Percentiles rank a stretch among this genome's conserved stretches.
Evolutionary conservation across 2,329 filamentous ascomycete genomes (phyloP).

Genomic region (Phialophora tarda): DNA sequence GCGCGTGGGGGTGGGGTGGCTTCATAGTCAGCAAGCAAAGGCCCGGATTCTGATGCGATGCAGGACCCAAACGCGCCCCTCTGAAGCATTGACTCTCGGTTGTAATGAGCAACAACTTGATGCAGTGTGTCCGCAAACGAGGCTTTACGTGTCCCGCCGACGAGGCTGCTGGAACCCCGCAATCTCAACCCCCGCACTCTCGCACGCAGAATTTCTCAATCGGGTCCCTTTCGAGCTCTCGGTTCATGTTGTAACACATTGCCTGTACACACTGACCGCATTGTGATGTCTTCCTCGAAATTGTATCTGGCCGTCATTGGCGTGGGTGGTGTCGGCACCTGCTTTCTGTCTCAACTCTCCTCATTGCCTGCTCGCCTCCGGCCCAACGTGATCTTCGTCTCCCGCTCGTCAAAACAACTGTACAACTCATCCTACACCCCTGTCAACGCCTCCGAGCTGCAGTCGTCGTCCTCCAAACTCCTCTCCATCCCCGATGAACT

Average conservation of each 20-base stretch:
- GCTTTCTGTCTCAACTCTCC: slow-evolving; percentile 83
- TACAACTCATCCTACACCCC: slow-evolving; percentile 66
- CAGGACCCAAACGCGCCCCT: background rate
- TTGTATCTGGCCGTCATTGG: slow-evolving; percentile 60
- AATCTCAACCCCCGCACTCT: background rate
- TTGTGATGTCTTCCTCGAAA: slow-evolving; percentile 28
- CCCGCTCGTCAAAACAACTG: slow-evolving; percentile 82
- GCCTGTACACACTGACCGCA: background rate
- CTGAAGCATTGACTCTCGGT: background rate
- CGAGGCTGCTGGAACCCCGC: background rate
- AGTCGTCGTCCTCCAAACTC: slow-evolving; percentile 67
- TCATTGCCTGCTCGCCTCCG: slow-evolving; percentile 70
- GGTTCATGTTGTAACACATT: background rate
- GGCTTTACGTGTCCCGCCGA: background rate
- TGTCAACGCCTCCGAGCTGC: slow-evolving; percentile 65
- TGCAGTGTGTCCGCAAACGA: background rate
- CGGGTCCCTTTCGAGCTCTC: background rate
- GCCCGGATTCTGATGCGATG: background rate
- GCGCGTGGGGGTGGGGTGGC: background rate
- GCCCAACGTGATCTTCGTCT: slow-evolving; percentile 81
- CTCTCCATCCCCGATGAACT: slow-evolving; percentile 69
- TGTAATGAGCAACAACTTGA: no score
- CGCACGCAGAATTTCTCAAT: background rate
- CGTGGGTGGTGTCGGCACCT: slow-evolving; percentile 89
- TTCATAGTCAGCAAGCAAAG: background rate